phyloP scores from a whole-genome alignment of 148 eudicot species.

The Amaranthus palmeri region DNA sequence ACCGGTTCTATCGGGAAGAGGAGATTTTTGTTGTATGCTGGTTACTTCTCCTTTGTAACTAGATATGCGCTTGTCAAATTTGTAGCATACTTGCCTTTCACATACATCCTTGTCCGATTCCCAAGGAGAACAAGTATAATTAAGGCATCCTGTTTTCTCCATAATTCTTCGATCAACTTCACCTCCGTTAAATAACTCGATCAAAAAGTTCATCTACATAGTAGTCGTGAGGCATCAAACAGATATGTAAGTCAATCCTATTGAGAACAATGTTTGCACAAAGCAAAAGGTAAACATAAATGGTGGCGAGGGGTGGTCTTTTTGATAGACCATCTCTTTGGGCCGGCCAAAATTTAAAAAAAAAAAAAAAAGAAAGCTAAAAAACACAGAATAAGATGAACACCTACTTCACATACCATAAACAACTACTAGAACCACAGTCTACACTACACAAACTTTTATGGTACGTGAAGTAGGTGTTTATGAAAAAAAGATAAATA shows the following conservation, averaged over 20 bases:
- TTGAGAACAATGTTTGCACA: background rate
- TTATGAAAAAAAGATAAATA: too few species aligned
- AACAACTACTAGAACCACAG: background rate
- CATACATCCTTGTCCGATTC: conserved; percentile 70
- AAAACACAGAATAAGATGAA: too few species aligned
- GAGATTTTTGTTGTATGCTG: conserved; percentile 73
- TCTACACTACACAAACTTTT: too few species aligned
- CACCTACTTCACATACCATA: too few species aligned
- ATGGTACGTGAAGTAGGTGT: too few species aligned
- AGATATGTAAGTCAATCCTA: conserved; percentile 6
- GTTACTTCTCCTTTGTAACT: conserved; percentile 92
- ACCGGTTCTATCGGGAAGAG: conserved; percentile 62
- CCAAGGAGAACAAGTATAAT: conserved; percentile 83
- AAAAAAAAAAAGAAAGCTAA: too few species aligned
- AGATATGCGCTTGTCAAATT: conserved; percentile 64
- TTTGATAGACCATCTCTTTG: too few species aligned
- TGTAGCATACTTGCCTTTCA: conserved; percentile 80
- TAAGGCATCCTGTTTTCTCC: conserved; percentile 82
- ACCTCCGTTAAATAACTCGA: conserved; percentile 78
- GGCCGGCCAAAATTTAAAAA: too few species aligned
- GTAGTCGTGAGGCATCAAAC: conserved; percentile 13
- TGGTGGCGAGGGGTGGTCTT: too few species aligned
- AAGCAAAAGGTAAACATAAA: too few species aligned
- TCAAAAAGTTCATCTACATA: conserved; percentile 59
- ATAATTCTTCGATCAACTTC: conserved; percentile 67